Conservation (phyloP, 257 asterid species). For the Capsicum pubescens region DNA sequence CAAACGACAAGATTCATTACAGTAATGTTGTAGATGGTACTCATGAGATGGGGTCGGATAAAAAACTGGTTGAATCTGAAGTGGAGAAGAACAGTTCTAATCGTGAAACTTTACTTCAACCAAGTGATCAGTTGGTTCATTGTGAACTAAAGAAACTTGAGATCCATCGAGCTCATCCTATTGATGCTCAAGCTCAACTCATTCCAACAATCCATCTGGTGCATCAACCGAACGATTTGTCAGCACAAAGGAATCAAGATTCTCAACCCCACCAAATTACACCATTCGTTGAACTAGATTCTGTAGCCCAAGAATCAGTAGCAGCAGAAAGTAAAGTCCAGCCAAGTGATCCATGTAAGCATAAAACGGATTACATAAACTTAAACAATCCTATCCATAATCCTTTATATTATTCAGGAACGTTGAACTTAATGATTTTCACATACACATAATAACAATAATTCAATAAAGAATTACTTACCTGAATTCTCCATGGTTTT, state of each 20-base stretch:
- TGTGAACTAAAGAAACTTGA: conserved; percentile 15
- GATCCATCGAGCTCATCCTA: neutral
- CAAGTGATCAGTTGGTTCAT: conserved; percentile 29
- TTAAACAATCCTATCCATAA: too few species aligned
- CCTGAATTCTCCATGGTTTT: too few species aligned
- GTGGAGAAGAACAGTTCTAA: conserved; percentile 32
- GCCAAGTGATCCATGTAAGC: conserved; percentile 12
- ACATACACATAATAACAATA: too few species aligned
- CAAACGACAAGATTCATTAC: conserved; percentile 22
- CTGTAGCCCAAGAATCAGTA: neutral
- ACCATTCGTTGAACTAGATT: neutral
- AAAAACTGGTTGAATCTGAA: conserved; percentile 27
- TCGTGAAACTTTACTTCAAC: conserved; percentile 20
- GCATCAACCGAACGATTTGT: neutral
- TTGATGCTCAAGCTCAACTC: conserved; percentile 3
- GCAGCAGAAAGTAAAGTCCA: conserved; percentile 5
- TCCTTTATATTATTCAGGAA: too few species aligned
- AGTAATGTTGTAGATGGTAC: conserved; percentile 33
- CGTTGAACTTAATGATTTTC: too few species aligned
- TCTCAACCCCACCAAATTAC: conserved; percentile 24
- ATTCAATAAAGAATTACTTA: too few species aligned
- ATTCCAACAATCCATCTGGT: neutral
- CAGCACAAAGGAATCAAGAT: conserved; percentile 22
- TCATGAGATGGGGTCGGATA: conserved; percentile 20
- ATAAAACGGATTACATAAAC: too few species aligned